phyloP scores from a whole-genome alignment of 495 filamentous ascomycete genomes.

The Aspergillus ostianus region DNA sequence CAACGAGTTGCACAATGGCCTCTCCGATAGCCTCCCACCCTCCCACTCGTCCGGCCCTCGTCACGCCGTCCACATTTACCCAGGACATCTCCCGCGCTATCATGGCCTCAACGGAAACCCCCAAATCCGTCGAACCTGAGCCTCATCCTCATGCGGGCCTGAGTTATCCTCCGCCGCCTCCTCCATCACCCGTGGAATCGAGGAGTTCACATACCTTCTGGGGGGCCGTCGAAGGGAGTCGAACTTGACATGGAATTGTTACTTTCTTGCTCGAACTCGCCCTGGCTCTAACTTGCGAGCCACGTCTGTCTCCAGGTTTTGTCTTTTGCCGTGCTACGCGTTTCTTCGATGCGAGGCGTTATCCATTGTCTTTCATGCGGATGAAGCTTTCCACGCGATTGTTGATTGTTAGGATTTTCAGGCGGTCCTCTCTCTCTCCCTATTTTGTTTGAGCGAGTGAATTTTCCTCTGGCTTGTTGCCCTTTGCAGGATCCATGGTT shows the following conservation, averaged over 20 bases:
- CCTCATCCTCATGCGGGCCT: conserved; percentile 11
- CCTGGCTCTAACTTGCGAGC: too few species aligned
- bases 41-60: conserved; percentile 23
- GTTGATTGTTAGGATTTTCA: background rate
- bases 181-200: conserved; percentile 47
- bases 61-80: conserved; percentile 34
- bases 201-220: conserved; percentile 13
- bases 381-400: background rate
- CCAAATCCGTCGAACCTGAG: conserved; percentile 28
- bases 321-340: too few species aligned
- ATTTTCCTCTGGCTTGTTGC: background rate
- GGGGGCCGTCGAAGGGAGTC: background rate
- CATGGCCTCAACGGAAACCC: conserved; percentile 31
- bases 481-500: background rate
- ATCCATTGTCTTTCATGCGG: background rate
- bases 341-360: too few species aligned
- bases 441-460: background rate
- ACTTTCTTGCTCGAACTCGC: background rate
- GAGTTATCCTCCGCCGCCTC: conserved; percentile 38
- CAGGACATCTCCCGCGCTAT: conserved; percentile 46
- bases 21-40: conserved; percentile 20
- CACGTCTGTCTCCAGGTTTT: too few species aligned
- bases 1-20: conserved; percentile 22
- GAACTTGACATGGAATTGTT: background rate
- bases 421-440: background rate